Evolutionary conservation across 495 filamentous ascomycete species (phyloP).

Genomic region (Pyrenula massariospora): DNA sequence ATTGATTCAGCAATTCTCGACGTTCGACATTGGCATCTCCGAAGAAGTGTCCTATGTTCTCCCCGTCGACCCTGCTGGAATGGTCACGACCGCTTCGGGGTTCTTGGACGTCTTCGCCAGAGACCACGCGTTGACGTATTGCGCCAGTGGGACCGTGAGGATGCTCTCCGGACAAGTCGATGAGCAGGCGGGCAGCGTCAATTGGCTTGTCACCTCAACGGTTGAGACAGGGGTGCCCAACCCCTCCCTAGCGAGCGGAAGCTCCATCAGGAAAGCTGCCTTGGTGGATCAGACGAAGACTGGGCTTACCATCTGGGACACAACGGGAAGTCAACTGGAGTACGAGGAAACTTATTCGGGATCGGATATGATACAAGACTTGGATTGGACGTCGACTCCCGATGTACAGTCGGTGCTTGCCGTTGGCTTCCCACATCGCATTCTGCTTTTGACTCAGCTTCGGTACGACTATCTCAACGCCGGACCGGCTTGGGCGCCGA

Average conservation of each 20-base stretch:
- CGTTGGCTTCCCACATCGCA: conserved; percentile 77
- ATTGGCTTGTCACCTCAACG: conserved; percentile 77
- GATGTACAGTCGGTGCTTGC: conserved; percentile 85
- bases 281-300: conserved; percentile 62
- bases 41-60: conserved; percentile 74
- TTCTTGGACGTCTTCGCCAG: conserved; percentile 82
- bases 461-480: conserved; percentile 88
- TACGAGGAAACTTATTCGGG: conserved; percentile 62
- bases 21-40: conserved; percentile 56
- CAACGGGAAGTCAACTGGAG: conserved; percentile 69
- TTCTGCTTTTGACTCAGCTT: conserved; percentile 79
- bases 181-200: conserved; percentile 37
- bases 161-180: conserved; percentile 82
- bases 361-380: conserved; percentile 66
- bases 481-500: conserved; percentile 79
- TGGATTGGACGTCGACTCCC: conserved; percentile 92
- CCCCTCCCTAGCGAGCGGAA: conserved; percentile 72
- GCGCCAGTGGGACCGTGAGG: conserved; percentile 57
- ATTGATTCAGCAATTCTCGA: conserved; percentile 54
- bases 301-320: conserved; percentile 88
- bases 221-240: conserved; percentile 69
- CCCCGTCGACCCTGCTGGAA: conserved; percentile 83
- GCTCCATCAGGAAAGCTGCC: conserved; percentile 77
- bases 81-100: conserved; percentile 55
- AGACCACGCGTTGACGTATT: conserved; percentile 83